Evolutionary conservation across 441 rosid genomes (phyloP).

Genomic region (Populus tomentosa): DNA sequence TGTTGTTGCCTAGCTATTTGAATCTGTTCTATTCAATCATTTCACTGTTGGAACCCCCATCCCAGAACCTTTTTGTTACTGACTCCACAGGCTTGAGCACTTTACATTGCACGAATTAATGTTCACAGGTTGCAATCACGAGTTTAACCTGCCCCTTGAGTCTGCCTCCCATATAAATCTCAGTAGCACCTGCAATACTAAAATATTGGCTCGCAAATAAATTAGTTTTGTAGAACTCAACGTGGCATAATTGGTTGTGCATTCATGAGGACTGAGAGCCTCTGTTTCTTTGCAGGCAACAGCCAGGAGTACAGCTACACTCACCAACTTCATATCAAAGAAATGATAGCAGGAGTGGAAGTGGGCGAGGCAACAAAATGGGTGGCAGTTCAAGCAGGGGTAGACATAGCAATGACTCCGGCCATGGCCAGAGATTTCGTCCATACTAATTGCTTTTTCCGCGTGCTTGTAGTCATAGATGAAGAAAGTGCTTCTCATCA

Average conservation of each 20-base stretch:
- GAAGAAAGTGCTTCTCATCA: background rate
- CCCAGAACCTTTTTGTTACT: background rate
- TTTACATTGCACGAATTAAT: no score
- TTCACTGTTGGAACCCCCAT: background rate
- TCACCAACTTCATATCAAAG: conserved; percentile 31
- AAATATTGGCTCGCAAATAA: background rate
- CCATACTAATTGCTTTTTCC: conserved; percentile 29
- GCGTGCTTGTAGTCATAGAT: background rate
- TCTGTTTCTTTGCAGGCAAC: conserved; percentile 48
- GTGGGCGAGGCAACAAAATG: conserved; percentile 28
- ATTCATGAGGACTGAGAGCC: background rate
- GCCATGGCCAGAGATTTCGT: conserved; percentile 41
- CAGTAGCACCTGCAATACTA: background rate
- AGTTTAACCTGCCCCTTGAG: background rate
- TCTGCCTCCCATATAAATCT: background rate
- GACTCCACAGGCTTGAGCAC: background rate
- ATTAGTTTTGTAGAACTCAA: background rate
- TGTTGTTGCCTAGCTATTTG: background rate
- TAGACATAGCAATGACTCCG: conserved; percentile 30
- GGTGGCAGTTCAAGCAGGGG: conserved; percentile 37
- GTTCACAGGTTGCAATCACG: background rate
- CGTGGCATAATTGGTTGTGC: background rate
- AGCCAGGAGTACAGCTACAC: conserved; percentile 55
- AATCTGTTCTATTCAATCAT: background rate
- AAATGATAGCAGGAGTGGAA: conserved; percentile 20